Evolutionary conservation across 2,329 filamentous ascomycete species (phyloP).

Genomic region (Didymellaceae sp.): DNA sequence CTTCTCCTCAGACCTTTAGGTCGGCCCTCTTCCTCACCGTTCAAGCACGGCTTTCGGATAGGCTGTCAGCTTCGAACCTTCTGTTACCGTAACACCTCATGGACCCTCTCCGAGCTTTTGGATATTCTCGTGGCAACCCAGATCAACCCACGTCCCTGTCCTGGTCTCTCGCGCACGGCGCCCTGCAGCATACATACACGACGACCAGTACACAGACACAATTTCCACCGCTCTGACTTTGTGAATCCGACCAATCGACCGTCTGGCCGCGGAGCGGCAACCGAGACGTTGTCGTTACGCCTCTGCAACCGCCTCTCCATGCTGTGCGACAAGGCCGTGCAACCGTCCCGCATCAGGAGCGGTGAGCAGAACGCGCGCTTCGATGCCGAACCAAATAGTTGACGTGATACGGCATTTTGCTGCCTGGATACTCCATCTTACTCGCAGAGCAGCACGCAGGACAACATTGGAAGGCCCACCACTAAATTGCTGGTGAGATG

Average conservation of each 20-base stretch:
- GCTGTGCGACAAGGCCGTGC: slow-evolving; percentile 9
- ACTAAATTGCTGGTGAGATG: neutral
- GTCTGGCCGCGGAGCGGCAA: neutral
- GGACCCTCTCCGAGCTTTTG: neutral
- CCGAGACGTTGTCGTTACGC: slow-evolving; percentile 2
- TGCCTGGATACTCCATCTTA: slow-evolving; percentile 8
- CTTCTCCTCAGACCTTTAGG: too few species aligned
- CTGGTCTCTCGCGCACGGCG: slow-evolving; percentile 1
- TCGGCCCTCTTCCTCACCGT: neutral
- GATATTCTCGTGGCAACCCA: slow-evolving; percentile 18
- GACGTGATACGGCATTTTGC: slow-evolving; percentile 7
- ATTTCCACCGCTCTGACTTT: slow-evolving; percentile 7
- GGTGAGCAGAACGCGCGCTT: slow-evolving; percentile 17
- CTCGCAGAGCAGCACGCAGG: neutral
- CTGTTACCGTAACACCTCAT: slow-evolving; percentile 14
- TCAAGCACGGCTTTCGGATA: neutral
- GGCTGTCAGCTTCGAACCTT: slow-evolving; percentile 5
- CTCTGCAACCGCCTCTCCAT: slow-evolving; percentile 6
- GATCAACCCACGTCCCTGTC: neutral
- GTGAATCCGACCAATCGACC: neutral
- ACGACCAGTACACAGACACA: neutral
- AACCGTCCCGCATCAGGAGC: slow-evolving; percentile 3
- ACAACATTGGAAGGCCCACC: neutral
- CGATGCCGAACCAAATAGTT: slow-evolving; percentile 2
- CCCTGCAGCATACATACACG: slow-evolving; percentile 11